Evolutionary conservation across 2,329 filamentous ascomycete species (phyloP), one percentile per base, ranked within the genome.

Genomic region (Cercospora zeae-maydis): DNA sequence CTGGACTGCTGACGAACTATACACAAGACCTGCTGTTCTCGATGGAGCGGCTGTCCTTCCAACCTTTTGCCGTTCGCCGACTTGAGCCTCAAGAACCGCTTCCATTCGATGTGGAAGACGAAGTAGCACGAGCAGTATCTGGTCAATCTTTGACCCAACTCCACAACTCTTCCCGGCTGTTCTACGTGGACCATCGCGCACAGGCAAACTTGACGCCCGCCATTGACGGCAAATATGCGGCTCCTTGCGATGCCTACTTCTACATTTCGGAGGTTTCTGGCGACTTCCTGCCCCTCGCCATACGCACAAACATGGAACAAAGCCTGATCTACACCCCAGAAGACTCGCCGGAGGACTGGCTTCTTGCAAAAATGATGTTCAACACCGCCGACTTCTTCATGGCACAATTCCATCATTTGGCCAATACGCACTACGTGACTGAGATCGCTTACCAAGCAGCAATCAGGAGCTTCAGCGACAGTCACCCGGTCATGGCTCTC

Each of bases 291-390:
- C 81, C 81, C 3, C 72, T 83, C 21, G 80, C 80, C 2, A 81
- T 83, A 65, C 77, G 78, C 63, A 79, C 80, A n/a, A 81, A 81
- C 61, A 72, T 74, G 13, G 76, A 76, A 14, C 71, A 68, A 1
- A 73, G 78, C 62, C 67, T 81, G 36, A 73, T 78, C 5, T 83
- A 83, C 69, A 83, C 81, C 2, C 80, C 81, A 2, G 67, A 74
- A 0, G 81, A 83, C 62, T 57, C 65, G 0, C 24, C 69, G 3
- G 75, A 77, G n/a, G 81, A 84, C 69, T 83, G 81, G 81, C 69
- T 81, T 5, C 69, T 83, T 4, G 82, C 81, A 5, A 83, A 83
- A 72, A 78, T 82, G 47, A 75, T 80, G 67, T 81, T 80, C 68
- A 81, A 82, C 55, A 70, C 74, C 27, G 82, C 83, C 56, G 79